Conservation (phyloP, 2,329 filamentous ascomycete species). For the Pestalotiopsis sp. region DNA sequence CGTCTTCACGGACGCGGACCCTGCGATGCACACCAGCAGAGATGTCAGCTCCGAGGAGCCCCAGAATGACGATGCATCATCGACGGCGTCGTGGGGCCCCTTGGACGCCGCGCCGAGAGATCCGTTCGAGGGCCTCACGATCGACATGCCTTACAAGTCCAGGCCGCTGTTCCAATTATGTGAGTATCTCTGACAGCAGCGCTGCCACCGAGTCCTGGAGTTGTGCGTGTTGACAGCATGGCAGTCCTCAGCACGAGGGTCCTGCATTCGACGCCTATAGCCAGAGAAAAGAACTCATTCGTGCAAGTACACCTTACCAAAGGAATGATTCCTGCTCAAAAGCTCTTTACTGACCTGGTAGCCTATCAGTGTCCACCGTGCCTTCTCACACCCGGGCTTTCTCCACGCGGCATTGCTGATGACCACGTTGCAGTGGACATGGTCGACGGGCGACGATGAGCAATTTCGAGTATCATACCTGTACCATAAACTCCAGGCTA, state of each 20-base stretch:
- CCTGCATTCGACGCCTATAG: constrained; percentile 39
- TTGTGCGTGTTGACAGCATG: constrained; percentile 11
- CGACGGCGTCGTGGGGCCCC: constrained; percentile 9
- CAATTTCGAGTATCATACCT: constrained; percentile 44
- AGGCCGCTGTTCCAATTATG: constrained; percentile 36
- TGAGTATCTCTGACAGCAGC: constrained; percentile 23
- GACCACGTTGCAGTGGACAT: constrained; percentile 46
- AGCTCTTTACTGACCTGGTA: neutral
- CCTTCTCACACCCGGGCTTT: constrained; percentile 43
- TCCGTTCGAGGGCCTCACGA: constrained; percentile 28
- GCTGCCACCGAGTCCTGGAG: too few species aligned
- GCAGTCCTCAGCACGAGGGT: constrained; percentile 42
- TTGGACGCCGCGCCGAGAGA: constrained; percentile 25
- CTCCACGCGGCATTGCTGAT: constrained; percentile 46
- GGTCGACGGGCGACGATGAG: constrained; percentile 45
- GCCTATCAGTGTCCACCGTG: constrained; percentile 37
- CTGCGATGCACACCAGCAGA: constrained; percentile 17
- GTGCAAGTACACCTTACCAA: constrained; percentile 23
- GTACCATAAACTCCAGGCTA: constrained; percentile 47
- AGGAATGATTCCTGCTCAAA: neutral
- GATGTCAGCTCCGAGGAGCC: constrained; percentile 21
- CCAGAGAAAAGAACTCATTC: constrained; percentile 34
- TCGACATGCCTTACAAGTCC: constrained; percentile 33
- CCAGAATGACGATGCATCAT: constrained; percentile 17
- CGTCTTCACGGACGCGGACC: constrained; percentile 29